These are phyloP conservation scores for Kurtzmaniella natalensis DNA, from an alignment of 1,139 yeast species.

Conservation along the genomic window DNA sequence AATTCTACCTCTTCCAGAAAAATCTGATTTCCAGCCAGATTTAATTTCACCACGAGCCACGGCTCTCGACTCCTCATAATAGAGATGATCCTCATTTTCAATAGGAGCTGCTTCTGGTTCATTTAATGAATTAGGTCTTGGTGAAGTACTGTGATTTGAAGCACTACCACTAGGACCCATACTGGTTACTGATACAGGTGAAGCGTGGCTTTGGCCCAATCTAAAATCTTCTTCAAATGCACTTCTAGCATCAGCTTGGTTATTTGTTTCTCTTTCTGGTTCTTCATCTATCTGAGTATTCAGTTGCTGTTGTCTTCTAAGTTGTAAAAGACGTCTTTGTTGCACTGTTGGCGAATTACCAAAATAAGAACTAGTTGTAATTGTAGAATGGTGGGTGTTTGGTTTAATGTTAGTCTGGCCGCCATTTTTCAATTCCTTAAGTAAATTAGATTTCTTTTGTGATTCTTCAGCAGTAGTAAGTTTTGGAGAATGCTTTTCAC, in stretches of 20 bases:
- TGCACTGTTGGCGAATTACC: constrained; percentile 9
- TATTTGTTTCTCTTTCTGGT: constrained; percentile 8
- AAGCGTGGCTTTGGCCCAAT: constrained; percentile 3
- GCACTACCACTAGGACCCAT: neutral
- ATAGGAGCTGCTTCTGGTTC: constrained; percentile 8
- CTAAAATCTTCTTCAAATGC: constrained; percentile 30
- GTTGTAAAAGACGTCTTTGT: constrained; percentile 10
- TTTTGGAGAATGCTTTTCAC: constrained; percentile 51
- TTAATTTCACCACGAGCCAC: constrained; percentile 77
- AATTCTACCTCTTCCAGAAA: constrained; percentile 66
- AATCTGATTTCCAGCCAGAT: constrained; percentile 94
- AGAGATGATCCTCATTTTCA: constrained; percentile 31
- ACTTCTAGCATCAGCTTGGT: constrained; percentile 22
- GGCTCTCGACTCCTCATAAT: constrained; percentile 68
- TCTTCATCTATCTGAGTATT: constrained; percentile 13
- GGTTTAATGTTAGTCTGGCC: constrained; percentile 5
- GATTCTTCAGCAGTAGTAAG: constrained; percentile 43
- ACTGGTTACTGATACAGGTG: too few relatives aligned
- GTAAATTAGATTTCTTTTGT: constrained; percentile 22
- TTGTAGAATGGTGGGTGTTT: constrained; percentile 35
- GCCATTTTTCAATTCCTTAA: constrained; percentile 11
- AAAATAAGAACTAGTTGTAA: constrained; percentile 28
- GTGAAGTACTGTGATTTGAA: constrained; percentile 1
- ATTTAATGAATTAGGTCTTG: neutral
- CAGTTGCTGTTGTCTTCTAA: constrained; percentile 8